Base-by-base conservation (phyloP, 2,329 filamentous ascomycete genomes). In the Ophiosphaerella narmari region DNA sequence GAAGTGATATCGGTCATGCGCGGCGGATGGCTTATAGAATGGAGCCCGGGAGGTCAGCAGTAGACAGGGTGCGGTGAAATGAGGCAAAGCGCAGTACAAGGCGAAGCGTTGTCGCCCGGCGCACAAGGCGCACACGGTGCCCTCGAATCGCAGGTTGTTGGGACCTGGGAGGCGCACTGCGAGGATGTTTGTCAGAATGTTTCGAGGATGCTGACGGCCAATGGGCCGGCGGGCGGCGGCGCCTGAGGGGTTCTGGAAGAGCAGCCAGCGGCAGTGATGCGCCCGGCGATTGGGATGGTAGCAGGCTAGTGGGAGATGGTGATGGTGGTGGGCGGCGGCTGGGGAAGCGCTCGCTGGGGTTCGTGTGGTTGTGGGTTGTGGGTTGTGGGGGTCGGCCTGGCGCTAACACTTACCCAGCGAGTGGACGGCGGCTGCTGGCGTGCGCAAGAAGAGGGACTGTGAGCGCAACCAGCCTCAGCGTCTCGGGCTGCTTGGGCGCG, bases 381-480 rank as follows among this genome's bases (percentile, higher is more conserved):
- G 58, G 57, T 55, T 59, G 62, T 59, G 63, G 62, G 59, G 57
- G 55, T 52, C 52, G 57, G 55, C 48, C 63, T 65, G 69, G 69
- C 69, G 69, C 68, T 70, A 67, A 71, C 47, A 68, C 67, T 67
- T 66, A 62, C 62, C 67, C 70, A 70, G 69, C 70, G 63, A 66
- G 65, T 39, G 62, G 55, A 41, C 49, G 56, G 21, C 54, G 54
- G 48, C 49, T 52, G 61, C 52, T 51, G 46, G 46, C 40, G 48
- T 54, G 55, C 50, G 48, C 55, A 49, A 26, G 40, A 32, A 32
- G 48, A 38, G 6, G 7, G 26, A 8, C 26, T 29, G 11, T 6
- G 26, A 29, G 11, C 11, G 6, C 26, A 29, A 11, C 26, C 26
- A 29, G 11, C 26, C 7, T 29, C 26, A 11, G 11, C 7, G 26